phyloP scores from a whole-genome alignment of 1,139 yeast species.

The Suhomyces bolitotheri region DNA sequence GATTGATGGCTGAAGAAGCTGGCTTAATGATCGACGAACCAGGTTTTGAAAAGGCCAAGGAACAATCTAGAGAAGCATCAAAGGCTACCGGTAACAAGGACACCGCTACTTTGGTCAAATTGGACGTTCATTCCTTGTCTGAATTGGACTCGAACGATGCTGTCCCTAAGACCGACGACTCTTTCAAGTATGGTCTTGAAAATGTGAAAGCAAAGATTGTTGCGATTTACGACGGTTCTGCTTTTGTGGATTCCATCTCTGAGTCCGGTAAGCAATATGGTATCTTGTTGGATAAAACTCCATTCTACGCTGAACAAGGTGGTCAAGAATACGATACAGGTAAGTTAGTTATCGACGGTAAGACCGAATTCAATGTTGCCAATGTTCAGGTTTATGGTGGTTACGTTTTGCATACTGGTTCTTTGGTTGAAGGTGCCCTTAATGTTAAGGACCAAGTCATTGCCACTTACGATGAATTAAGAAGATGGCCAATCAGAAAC shows the following conservation, averaged over 20 bases:
- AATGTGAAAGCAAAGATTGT: slow-evolving; percentile 63
- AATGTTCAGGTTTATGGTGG: slow-evolving; percentile 94
- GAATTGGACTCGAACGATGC: slow-evolving; percentile 54
- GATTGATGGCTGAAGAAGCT: slow-evolving; percentile 98
- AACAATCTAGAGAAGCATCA: slow-evolving; percentile 90
- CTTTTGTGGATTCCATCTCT: slow-evolving; percentile 49
- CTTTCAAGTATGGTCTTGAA: slow-evolving; percentile 67
- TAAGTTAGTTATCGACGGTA: slow-evolving; percentile 83
- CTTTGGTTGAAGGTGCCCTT: slow-evolving; percentile 72
- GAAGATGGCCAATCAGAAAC: slow-evolving; percentile 96
- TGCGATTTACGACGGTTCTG: slow-evolving; percentile 69
- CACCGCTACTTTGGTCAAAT: slow-evolving; percentile 63
- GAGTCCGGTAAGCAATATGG: slow-evolving; percentile 64
- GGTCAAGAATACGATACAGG: slow-evolving; percentile 98
- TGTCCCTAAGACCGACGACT: slow-evolving; percentile 84
- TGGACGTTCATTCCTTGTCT: slow-evolving; percentile 88
- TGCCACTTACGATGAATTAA: slow-evolving; percentile 86
- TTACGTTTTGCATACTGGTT: slow-evolving; percentile 93
- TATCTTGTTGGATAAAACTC: slow-evolving; percentile 80
- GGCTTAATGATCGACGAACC: slow-evolving; percentile 90
- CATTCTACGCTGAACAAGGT: slow-evolving; percentile 98
- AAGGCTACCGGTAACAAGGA: slow-evolving; percentile 75
- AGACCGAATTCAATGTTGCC: slow-evolving; percentile 81
- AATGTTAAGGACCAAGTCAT: slow-evolving; percentile 68
- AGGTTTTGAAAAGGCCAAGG: slow-evolving; percentile 87